Evolutionary conservation across 2,329 filamentous ascomycete genomes (phyloP).

Genomic region (Colletotrichum sp.): DNA sequence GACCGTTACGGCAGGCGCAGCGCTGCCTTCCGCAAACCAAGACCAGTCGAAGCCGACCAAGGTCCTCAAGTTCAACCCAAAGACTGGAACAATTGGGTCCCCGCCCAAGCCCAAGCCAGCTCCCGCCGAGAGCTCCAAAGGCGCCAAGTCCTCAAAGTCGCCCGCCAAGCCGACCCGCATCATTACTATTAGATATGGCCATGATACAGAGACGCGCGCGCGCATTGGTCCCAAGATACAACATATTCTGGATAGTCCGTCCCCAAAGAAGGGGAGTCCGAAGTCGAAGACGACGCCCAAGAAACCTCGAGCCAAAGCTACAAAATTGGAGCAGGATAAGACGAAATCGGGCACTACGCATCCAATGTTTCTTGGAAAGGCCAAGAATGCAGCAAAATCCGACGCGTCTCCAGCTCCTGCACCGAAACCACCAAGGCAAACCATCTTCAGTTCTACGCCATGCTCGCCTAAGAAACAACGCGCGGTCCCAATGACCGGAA

Average conservation of each 20-base stretch:
- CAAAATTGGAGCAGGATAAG: constrained; percentile 28
- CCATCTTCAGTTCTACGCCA: constrained; percentile 58
- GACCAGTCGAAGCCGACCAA: constrained; percentile 28
- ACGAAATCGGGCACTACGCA: constrained; percentile 37
- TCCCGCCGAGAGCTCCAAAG: constrained; percentile 20
- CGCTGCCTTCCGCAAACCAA: neutral
- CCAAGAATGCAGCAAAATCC: constrained; percentile 22
- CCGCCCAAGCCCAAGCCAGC: constrained; percentile 59
- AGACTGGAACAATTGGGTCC: constrained; percentile 67
- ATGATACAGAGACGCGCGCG: constrained; percentile 45
- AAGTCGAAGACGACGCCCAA: constrained; percentile 27
- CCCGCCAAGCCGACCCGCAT: neutral
- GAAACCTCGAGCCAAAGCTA: constrained; percentile 26
- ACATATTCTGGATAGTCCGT: constrained; percentile 55
- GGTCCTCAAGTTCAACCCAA: constrained; percentile 61
- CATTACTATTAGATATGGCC: constrained; percentile 1
- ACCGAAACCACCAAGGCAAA: constrained; percentile 35
- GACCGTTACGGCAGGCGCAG: neutral
- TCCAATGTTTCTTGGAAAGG: constrained; percentile 43
- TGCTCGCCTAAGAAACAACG: constrained; percentile 52
- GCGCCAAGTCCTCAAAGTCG: neutral
- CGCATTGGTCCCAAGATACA: constrained; percentile 66
- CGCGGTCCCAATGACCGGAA: constrained; percentile 30
- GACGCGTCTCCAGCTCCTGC: neutral
- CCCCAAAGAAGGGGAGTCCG: constrained; percentile 13